These are phyloP conservation scores for Ajuga chamaepitys DNA, from an alignment of 257 asterid genomes.

Conservation along the genomic window DNA sequence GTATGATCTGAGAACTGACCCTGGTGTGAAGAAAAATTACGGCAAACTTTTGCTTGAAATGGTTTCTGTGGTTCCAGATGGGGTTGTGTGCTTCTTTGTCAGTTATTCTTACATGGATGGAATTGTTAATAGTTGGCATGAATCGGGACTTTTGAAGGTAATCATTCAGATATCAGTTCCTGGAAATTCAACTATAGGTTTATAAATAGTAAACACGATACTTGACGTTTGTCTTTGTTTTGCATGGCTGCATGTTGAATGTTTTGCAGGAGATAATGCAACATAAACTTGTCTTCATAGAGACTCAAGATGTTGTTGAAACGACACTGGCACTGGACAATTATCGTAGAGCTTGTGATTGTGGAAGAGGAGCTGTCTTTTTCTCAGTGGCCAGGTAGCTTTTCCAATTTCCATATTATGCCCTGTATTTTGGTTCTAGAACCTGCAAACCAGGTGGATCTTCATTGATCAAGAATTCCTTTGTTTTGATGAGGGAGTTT, in stretches of 20 bases:
- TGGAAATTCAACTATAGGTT: neutral
- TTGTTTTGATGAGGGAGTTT: neutral
- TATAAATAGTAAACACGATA: neutral
- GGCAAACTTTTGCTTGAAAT: conserved; percentile 95
- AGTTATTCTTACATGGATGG: conserved; percentile 99
- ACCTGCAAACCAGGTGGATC: neutral
- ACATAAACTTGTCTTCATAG: conserved; percentile 93
- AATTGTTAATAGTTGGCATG: conserved; percentile 97
- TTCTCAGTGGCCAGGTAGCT: conserved; percentile 97
- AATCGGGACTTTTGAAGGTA: conserved; percentile 90
- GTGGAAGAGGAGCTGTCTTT: conserved; percentile 99
- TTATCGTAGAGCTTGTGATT: conserved; percentile 96
- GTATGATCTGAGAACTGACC: conserved; percentile 93
- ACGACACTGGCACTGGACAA: conserved; percentile 96
- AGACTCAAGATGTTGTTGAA: conserved; percentile 98
- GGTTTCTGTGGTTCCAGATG: conserved; percentile 98
- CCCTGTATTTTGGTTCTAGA: neutral
- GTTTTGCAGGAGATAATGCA: conserved; percentile 91
- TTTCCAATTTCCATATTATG: neutral
- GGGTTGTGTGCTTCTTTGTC: conserved; percentile 91
- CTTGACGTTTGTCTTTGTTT: conserved; percentile 1
- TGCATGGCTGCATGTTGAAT: conserved; percentile 9
- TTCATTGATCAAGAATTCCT: neutral
- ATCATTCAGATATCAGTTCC: neutral
- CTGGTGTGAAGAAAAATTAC: conserved; percentile 94